Base-by-base conservation (phyloP, 768 basidiomycete species). In the Boletellus sp. region DNA sequence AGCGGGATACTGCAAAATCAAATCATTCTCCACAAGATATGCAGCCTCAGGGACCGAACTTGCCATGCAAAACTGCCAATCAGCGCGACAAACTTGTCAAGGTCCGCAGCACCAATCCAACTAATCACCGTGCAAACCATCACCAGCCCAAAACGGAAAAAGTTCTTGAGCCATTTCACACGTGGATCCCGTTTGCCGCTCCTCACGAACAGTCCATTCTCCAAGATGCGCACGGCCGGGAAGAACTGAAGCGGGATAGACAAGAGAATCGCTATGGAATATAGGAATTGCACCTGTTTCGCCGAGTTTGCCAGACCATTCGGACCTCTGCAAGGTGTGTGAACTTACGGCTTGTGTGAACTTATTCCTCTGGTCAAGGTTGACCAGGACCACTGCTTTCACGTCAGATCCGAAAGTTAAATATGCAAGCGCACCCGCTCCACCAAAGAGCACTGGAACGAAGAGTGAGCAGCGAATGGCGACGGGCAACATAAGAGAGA, bases 161-260 rank as follows among this genome's bases (percentile, higher is more conserved):
- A 70, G 61, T 98, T 99, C 83, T 99, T 99, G 60, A 83, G 75
- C 96, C 95, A 98, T 67, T 99, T 98, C 65, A 98, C 88, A 48
- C 80, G 77, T 31, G 72, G 56, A 65, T 92, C 78, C 45, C 67
- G 76, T 68, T 97, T 97, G 42, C 96, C 96, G 58, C 89, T 92
- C 42, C 79, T 79, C 39, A 83, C 83, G 66, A 98, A 97, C 24
- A 98, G 61, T 4, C 90, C 94, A 63, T 97, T 95, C 76, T 99
- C 96, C 71, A 97, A 81, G 62, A 99, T 98, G 46, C 96, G 84
- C 41, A 95, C 85, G 3, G 95, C 96, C 0, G 96, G 96, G 90
- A 98, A 97, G 48, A 97, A 84, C 69, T 98, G 94, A 1, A 98
- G 80, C 1, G 95, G 94, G 8, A 89, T 86, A 13, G 94, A 96